phyloP scores from a whole-genome alignment of 345 rosid genomes.

The Gynandropsis gynandra region DNA sequence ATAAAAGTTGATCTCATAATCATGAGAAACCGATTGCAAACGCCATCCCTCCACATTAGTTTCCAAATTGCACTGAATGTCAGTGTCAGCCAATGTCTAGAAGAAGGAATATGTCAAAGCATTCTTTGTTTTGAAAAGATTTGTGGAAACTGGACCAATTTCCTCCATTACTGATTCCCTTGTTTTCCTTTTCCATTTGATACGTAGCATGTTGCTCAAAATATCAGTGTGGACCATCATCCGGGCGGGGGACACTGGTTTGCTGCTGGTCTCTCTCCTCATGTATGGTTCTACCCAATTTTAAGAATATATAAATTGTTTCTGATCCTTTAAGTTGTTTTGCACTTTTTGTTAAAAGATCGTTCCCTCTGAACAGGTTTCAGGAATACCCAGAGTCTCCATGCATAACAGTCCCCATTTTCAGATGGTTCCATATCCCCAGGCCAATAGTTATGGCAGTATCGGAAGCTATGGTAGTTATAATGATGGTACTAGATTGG shows the following conservation, averaged over 20 bases:
- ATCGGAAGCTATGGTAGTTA: conserved; percentile 94
- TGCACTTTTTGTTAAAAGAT: conserved; percentile 18
- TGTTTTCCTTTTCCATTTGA: conserved; percentile 13
- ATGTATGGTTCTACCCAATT: conserved; percentile 46
- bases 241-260: conserved; percentile 99
- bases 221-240: conserved; percentile 90
- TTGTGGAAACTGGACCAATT: conserved; percentile 5
- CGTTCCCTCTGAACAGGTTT: conserved; percentile 41
- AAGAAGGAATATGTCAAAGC: conserved; percentile 11
- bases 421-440: conserved; percentile 57
- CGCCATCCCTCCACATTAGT: not conserved
- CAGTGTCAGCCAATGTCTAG: conserved; percentile 9
- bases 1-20: conserved; percentile 9
- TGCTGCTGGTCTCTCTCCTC: conserved; percentile 99
- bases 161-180: conserved; percentile 3
- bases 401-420: conserved; percentile 78
- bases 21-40: conserved; percentile 5
- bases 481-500: conserved; percentile 70
- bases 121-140: conserved; percentile 13
- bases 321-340: conserved; percentile 16
- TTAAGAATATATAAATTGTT: conserved; percentile 4
- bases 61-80: conserved; percentile 8
- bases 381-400: conserved; percentile 57
- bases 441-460: conserved; percentile 87
- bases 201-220: conserved; percentile 76